These are phyloP conservation scores for Zopfochytrium polystomum DNA, from an alignment of 371 early-diverging fungal species.

Conservation along the genomic window DNA sequence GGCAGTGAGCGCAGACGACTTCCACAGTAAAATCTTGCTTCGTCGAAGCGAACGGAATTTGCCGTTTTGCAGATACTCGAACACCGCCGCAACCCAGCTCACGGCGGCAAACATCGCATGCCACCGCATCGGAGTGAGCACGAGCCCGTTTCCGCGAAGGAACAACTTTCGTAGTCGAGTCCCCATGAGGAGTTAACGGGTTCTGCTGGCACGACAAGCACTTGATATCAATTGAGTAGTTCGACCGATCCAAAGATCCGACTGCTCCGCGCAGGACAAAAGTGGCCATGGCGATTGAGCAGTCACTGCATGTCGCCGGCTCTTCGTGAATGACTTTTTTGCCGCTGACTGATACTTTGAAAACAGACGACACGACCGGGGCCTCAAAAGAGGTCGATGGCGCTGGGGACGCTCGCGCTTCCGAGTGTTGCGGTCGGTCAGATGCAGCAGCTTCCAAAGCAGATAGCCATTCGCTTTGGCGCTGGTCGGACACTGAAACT, in stretches of 20 bases:
- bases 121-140: slow-evolving; percentile 2
- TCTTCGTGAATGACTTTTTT: slow-evolving; percentile 18
- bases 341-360: slow-evolving; percentile 4
- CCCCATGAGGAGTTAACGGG: not conserved
- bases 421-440: not conserved
- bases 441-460: not conserved
- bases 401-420: not conserved
- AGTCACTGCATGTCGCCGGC: slow-evolving; percentile 19
- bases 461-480: not conserved
- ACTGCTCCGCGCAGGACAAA: slow-evolving; percentile 26
- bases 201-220: slow-evolving; percentile 13
- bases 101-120: slow-evolving; percentile 28
- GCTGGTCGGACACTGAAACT: not conserved
- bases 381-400: not conserved
- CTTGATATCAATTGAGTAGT: slow-evolving; percentile 12
- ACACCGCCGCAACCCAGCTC: slow-evolving; percentile 28
- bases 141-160: slow-evolving; percentile 33
- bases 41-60: not conserved
- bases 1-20: slow-evolving; percentile 36
- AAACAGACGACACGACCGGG: slow-evolving; percentile 22
- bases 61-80: not conserved
- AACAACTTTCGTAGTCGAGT: not conserved
- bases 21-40: slow-evolving; percentile 24
- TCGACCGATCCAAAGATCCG: slow-evolving; percentile 4
- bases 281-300: slow-evolving; percentile 16